Conservation (phyloP, 345 rosid genomes). For the Brassica napus region Da-Ae NC_063436.1:30784501-30785000, state of each 20-base stretch:
- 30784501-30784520: neutral
- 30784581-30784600: neutral
- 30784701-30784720: constrained; percentile 6
- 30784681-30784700: constrained; percentile 10
- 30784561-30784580: neutral
- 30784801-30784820: constrained; percentile 4
- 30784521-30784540: neutral
- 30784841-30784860: neutral
- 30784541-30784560: constrained; percentile 1
- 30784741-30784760: neutral
- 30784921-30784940: neutral
- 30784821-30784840: neutral
- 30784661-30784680: neutral
- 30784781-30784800: neutral
- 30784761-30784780: neutral
- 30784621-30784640: neutral
- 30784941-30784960: neutral
- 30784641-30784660: neutral
- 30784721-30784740: constrained; percentile 5
- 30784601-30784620: neutral
- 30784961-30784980: neutral
- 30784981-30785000: neutral
- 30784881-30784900: neutral
- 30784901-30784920: neutral
- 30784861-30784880: neutral